Base-by-base conservation (phyloP, 495 filamentous ascomycete species). In the Paragyromitra xinjiangensis region DNA sequence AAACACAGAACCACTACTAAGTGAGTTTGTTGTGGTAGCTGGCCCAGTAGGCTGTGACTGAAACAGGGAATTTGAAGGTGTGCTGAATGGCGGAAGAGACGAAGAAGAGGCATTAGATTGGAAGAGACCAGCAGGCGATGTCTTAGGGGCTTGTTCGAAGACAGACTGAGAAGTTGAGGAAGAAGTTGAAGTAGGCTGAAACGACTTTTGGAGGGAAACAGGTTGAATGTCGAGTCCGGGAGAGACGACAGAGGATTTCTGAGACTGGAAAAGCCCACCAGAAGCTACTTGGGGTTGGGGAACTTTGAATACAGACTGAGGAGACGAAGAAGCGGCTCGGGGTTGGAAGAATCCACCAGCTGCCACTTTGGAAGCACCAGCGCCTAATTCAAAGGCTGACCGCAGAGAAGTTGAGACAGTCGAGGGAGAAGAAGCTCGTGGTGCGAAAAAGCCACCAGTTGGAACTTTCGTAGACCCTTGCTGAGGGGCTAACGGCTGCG, bases 1-100 rank as follows among this genome's bases (percentile, higher is more conserved):
- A 42, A 77, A 77, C 12, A 77, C 24, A 59, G 74, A 77, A 14
- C 42, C 74, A 42, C 55, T 24, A 65, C 26, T 42, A 14, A 51
- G 24, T 3, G 19, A 50, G 51, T 26, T 66, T 45, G 29, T 59
- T 26, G 61, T 37, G n/a, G 45, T n/a, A 45, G 12, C 6, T 45
- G 45, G 26, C 7, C 37, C n/a, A 11, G 45, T 37, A 9, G 45
- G n/a, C n/a, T 34, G 37, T 7, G 68, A 39, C 34, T 56, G 48
- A 6, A 77, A 73, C 50, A 73, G 62, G n/a, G 74, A 66, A 48
- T 61, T 11, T 48, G 67, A 16, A 5, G 44, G 14, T 48, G 48
- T 34, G 19, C 9, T 24, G 34, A 61, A 65, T 42, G 59, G 12
- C 0, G 22, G 48, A 19, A 14, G 24, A 12, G 48, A 44, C 16